Evolutionary conservation across 2,329 filamentous ascomycete genomes (phyloP).

Genomic region (Pseudocercospora macadamiae): DNA sequence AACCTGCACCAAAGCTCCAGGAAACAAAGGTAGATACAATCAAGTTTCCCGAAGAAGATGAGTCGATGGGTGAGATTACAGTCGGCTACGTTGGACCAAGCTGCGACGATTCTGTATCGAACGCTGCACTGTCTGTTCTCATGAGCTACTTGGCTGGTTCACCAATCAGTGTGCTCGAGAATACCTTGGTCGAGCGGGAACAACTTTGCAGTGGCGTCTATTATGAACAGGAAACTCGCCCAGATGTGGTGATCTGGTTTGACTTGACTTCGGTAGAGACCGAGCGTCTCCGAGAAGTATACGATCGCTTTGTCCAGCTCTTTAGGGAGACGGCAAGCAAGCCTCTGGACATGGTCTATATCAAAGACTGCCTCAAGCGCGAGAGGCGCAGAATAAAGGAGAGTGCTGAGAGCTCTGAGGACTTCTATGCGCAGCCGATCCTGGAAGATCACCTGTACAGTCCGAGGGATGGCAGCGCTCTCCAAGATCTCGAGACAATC

Average conservation of each 20-base stretch:
- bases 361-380: slow-evolving; percentile 82
- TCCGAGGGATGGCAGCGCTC: slow-evolving; percentile 70
- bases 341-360: slow-evolving; percentile 84
- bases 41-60: slow-evolving; percentile 95
- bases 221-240: slow-evolving; percentile 76
- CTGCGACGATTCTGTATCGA: slow-evolving; percentile 63
- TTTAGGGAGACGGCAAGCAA: slow-evolving; percentile 79
- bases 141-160: slow-evolving; percentile 90
- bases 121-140: slow-evolving; percentile 76
- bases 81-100: slow-evolving; percentile 86
- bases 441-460: slow-evolving; percentile 94
- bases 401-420: slow-evolving; percentile 76
- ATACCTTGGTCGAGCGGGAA: slow-evolving; percentile 88
- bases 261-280: slow-evolving; percentile 85
- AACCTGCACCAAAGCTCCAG: slow-evolving; percentile 71
- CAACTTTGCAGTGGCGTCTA: slow-evolving; percentile 85
- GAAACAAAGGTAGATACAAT: slow-evolving; percentile 76
- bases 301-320: slow-evolving; percentile 82
- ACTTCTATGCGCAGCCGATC: slow-evolving; percentile 80
- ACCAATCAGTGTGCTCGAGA: slow-evolving; percentile 89
- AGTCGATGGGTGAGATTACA: slow-evolving; percentile 85
- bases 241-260: slow-evolving; percentile 82
- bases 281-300: slow-evolving; percentile 78
- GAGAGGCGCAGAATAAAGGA: slow-evolving; percentile 82
- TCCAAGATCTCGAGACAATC: slow-evolving; percentile 46